phyloP scores from a whole-genome alignment of 2,329 filamentous ascomycete species.

The Teratosphaeria viscida region DNA sequence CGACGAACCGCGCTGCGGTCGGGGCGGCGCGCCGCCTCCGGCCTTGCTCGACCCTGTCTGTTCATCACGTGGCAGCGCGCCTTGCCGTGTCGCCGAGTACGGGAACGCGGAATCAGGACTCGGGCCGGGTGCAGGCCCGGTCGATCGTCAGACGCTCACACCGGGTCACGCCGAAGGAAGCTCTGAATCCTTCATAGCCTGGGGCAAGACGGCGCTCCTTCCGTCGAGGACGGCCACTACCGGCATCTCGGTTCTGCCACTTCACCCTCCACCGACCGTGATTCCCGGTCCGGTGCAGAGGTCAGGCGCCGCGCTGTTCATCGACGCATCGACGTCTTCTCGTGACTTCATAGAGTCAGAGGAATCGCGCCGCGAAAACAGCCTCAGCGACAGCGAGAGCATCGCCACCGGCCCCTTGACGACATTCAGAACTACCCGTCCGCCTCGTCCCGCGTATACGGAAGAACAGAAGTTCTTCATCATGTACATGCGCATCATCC shows the following conservation, averaged over 20 bases:
- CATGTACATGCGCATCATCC: conserved; percentile 16
- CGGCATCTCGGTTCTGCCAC: not conserved
- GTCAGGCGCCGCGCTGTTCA: not conserved
- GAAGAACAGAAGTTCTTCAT: conserved; percentile 27
- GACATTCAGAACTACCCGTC: conserved; percentile 4
- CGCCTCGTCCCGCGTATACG: conserved; percentile 22
- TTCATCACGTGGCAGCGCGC: not conserved
- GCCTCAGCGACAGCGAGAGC: not conserved
- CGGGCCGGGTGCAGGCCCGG: not conserved
- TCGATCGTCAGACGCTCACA: not conserved
- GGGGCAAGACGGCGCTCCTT: not conserved
- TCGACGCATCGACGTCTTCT: not conserved
- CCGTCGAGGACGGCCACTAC: not conserved
- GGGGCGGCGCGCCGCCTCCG: not conserved
- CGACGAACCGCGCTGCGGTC: not conserved
- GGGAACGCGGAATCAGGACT: not conserved
- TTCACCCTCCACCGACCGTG: not conserved
- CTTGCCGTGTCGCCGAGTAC: not conserved
- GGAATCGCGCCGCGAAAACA: not conserved
- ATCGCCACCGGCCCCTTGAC: not conserved
- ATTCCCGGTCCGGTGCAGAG: not conserved
- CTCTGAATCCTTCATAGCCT: not conserved
- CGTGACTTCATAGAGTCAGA: not conserved
- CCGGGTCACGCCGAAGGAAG: not conserved
- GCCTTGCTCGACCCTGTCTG: not conserved